phyloP scores from a whole-genome alignment of 768 basidiomycete genomes.

The Dentipellis fragilis region DNA sequence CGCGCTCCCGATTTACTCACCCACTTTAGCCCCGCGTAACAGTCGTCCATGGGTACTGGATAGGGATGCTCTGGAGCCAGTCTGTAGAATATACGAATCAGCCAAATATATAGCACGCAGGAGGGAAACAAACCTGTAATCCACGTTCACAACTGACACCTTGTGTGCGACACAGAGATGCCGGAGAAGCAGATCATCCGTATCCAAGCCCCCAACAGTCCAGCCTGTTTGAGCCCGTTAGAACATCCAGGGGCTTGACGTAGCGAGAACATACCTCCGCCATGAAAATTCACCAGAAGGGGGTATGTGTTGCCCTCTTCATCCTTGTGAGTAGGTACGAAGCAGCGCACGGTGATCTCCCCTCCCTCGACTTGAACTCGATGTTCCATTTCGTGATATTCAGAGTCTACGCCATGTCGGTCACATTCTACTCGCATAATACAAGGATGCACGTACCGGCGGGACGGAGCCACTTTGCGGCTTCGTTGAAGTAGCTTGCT shows the following conservation, averaged over 20 bases:
- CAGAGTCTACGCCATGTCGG: not conserved
- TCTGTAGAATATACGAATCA: not conserved
- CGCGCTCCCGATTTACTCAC: not conserved
- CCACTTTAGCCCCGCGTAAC: slow-evolving; percentile 2
- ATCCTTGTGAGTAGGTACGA: not conserved
- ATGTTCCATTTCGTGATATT: not conserved
- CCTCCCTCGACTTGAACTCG: not conserved
- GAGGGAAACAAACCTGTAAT: not conserved
- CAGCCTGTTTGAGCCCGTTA: not conserved
- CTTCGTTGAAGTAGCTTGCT: too few species aligned
- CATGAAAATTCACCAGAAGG: not conserved
- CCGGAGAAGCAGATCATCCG: not conserved
- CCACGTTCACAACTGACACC: not conserved
- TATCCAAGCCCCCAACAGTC: not conserved
- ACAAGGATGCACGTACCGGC: too few species aligned
- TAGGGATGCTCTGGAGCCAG: not conserved
- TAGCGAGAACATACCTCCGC: not conserved
- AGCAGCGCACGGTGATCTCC: not conserved
- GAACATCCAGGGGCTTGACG: not conserved
- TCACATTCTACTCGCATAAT: too few species aligned
- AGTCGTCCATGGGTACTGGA: not conserved
- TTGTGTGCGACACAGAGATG: not conserved
- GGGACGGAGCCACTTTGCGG: too few species aligned
- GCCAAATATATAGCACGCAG: not conserved
- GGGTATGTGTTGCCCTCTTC: not conserved